A percentile compares a stretch with the other conserved stretches of the same genome.
Conservation (phyloP, 495 filamentous ascomycete genomes). For the Cairneyella variabilis region DNA sequence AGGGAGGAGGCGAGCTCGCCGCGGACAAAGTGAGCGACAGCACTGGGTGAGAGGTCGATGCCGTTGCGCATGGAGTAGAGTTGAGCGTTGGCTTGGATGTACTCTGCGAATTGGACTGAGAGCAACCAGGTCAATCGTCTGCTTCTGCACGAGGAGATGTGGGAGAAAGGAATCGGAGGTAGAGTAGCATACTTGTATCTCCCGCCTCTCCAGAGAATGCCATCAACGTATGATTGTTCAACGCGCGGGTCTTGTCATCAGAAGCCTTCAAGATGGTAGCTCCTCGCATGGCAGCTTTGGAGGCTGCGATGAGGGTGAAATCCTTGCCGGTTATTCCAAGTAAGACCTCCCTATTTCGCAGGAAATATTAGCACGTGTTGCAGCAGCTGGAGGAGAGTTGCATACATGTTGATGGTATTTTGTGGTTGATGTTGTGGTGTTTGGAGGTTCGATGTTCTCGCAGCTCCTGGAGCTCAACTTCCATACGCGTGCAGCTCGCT, state of each 20-base stretch:
- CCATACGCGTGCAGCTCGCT: conserved; percentile 15
- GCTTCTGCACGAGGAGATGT: too few species aligned
- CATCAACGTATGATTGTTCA: conserved; percentile 93
- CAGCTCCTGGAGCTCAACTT: too few species aligned
- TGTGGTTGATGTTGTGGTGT: conserved; percentile 10
- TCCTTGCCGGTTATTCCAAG: conserved; percentile 98
- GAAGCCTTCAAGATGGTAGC: conserved; percentile 92
- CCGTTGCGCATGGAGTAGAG: conserved; percentile 98
- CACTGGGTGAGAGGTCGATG: conserved; percentile 81
- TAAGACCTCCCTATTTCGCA: conserved; percentile 81
- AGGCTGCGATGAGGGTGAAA: conserved; percentile 95
- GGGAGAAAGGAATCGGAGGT: neutral
- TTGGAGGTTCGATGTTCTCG: neutral
- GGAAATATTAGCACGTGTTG: conserved; percentile 3
- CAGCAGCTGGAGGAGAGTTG: neutral
- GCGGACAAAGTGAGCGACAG: conserved; percentile 87
- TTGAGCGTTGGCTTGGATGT: conserved; percentile 96
- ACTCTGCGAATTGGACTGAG: conserved; percentile 97
- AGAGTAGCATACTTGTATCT: conserved; percentile 69
- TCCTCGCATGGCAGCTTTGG: conserved; percentile 95
- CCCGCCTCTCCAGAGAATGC: conserved; percentile 96
- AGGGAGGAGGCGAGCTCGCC: conserved; percentile 86
- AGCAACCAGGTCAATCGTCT: neutral
- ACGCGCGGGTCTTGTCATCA: conserved; percentile 89
- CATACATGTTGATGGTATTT: conserved; percentile 25